These are phyloP conservation scores for Lasiosphaeris hirsuta DNA, from an alignment of 495 filamentous ascomycete genomes.

Conservation along the genomic window DNA sequence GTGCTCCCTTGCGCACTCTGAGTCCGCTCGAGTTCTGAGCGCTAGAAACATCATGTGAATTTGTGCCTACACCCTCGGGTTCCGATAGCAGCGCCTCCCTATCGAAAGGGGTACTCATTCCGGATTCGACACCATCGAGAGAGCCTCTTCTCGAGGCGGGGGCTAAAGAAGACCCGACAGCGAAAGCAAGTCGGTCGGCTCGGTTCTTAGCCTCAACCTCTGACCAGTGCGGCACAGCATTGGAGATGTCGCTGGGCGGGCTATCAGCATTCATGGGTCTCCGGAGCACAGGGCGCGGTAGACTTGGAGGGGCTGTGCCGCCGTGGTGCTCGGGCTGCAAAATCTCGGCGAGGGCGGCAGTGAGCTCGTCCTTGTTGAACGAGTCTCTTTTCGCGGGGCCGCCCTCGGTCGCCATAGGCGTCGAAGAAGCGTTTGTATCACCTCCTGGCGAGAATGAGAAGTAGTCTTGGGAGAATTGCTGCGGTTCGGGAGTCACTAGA, in stretches of 20 bases:
- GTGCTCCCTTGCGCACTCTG: slow-evolving; percentile 16
- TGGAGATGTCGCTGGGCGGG: slow-evolving; percentile 2
- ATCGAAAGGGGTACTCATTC: neutral
- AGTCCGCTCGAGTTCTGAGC: slow-evolving; percentile 4
- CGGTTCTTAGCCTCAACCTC: slow-evolving; percentile 32
- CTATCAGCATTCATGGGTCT: slow-evolving; percentile 14
- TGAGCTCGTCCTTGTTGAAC: slow-evolving; percentile 25
- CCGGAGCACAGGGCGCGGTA: slow-evolving; percentile 29
- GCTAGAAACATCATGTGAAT: slow-evolving; percentile 13
- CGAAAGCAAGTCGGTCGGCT: slow-evolving; percentile 33
- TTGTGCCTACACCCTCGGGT: neutral
- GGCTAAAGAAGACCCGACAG: slow-evolving; percentile 32
- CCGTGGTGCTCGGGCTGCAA: slow-evolving; percentile 17
- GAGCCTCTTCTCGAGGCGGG: slow-evolving; percentile 31
- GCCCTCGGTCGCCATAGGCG: neutral
- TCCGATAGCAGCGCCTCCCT: slow-evolving; percentile 2
- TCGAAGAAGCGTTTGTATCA: slow-evolving; percentile 8
- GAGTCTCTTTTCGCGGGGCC: slow-evolving; percentile 18
- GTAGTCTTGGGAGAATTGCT: slow-evolving; percentile 17
- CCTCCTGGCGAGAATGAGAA: slow-evolving; percentile 21
- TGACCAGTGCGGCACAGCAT: slow-evolving; percentile 16
- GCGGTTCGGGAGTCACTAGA: slow-evolving; percentile 13
- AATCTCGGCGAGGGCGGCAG: slow-evolving; percentile 22
- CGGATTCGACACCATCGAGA: slow-evolving; percentile 18
- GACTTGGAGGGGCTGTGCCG: slow-evolving; percentile 14